Evolutionary conservation across 1,284 basidiomycete genomes (phyloP), one percentile per base, ranked within the genome.

Genomic region (Heterobasidion occidentale): DNA sequence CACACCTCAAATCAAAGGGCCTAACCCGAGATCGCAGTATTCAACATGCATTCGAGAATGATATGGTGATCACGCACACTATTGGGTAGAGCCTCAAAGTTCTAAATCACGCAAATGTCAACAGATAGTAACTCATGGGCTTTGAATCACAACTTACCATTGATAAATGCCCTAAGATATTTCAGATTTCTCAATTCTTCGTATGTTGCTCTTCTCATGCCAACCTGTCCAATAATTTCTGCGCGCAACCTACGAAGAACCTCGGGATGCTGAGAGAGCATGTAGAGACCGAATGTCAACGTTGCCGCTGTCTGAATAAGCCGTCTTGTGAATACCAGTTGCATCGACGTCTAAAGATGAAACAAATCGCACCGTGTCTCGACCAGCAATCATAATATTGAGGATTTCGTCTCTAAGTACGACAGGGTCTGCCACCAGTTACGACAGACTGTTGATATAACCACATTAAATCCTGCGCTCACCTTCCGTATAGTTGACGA

Each of bases 131-230:
- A 20, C 1, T 8, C 8, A 5, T 7, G 34, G 20, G 34, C 3
- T 11, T 11, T 15, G 15, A 15, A 53, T 9, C 11, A 11, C 12
- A 20, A 60, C 71, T 11, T 52, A 79, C 81, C 83, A 56, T 84
- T 84, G 54, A 85, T 74, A 12, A 85, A 77, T 2, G 83, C 82
- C 15, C 82, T 69, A 3, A 84, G 67, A 59, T 77, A 83, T 61
- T 77, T 83, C 77, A 84, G 81, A 3, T 76, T 74, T 33, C 73
- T 71, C 56, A 85, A 70, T 58, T 83, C 75, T 34, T 82, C 81
- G 55, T 77, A 78, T 0, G 74, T 75, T 2, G 83, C 82, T 14
- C 72, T 65, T 3, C 71, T 67, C 1, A 64, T 71, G 0, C 50
- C 50, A n/a, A 83, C 73, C 27, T 73, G 72, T 8, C 63, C 66